Evolutionary conservation across 495 filamentous ascomycete genomes (phyloP).

Genomic region (Lentithecium fluviatile): DNA sequence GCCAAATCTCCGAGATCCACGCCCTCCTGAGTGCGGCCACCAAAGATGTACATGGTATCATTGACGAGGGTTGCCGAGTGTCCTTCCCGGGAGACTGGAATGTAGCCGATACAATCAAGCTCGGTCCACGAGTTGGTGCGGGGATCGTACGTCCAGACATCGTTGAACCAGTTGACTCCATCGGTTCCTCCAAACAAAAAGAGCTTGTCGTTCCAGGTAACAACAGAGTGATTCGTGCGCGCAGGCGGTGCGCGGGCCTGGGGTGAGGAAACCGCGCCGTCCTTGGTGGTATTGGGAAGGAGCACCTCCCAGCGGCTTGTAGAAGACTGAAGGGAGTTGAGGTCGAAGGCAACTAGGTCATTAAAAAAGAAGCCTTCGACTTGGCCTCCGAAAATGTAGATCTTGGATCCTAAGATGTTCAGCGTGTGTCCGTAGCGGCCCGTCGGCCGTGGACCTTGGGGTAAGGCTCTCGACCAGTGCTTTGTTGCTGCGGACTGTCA

Average conservation of each 20-base stretch:
- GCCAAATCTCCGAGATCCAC: slow-evolving; percentile 90
- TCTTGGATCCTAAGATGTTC: slow-evolving; percentile 92
- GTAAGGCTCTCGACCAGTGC: slow-evolving; percentile 93
- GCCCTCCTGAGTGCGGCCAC: slow-evolving; percentile 91
- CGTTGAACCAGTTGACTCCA: slow-evolving; percentile 93
- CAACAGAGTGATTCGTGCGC: slow-evolving; percentile 89
- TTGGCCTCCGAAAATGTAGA: slow-evolving; percentile 97
- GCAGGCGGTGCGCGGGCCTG: slow-evolving; percentile 62
- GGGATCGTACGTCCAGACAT: slow-evolving; percentile 95
- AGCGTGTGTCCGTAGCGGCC: slow-evolving; percentile 96
- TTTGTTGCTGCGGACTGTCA: slow-evolving; percentile 67
- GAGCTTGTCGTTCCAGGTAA: slow-evolving; percentile 90
- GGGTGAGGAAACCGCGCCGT: slow-evolving; percentile 55
- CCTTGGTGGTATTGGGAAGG: slow-evolving; percentile 66
- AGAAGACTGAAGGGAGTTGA: slow-evolving; percentile 86
- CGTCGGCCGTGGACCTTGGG: slow-evolving; percentile 74
- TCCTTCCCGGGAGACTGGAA: slow-evolving; percentile 88
- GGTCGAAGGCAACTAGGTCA: slow-evolving; percentile 92
- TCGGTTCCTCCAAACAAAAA: slow-evolving; percentile 98
- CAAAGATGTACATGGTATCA: slow-evolving; percentile 99
- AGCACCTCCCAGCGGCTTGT: slow-evolving; percentile 92
- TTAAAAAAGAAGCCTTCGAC: slow-evolving; percentile 98
- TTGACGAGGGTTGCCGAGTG: slow-evolving; percentile 90
- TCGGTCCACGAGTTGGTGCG: slow-evolving; percentile 77
- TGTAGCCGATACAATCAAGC: slow-evolving; percentile 95